A percentile compares a stretch with the other conserved stretches of the same genome.
Evolutionary conservation across 1,139 yeast species (phyloP).

Genomic region (Kurtzmaniella quercitrusa): DNA sequence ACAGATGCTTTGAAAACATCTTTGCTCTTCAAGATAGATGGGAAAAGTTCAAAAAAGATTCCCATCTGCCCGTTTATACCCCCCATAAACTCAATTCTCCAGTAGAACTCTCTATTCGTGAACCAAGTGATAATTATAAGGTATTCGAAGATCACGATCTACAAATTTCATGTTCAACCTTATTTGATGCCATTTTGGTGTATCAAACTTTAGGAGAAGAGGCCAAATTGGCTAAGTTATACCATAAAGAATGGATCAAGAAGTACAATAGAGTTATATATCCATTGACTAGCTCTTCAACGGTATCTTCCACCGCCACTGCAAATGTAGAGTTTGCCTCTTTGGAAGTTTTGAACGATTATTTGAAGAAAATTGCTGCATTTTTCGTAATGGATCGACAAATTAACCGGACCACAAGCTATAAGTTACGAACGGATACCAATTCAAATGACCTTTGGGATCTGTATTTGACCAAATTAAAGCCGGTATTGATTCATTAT

Average conservation of each 20-base stretch:
- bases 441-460: conserved; percentile 79
- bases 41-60: conserved; percentile 36
- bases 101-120: conserved; percentile 71
- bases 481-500: conserved; percentile 46
- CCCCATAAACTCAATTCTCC: conserved; percentile 79
- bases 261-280: conserved; percentile 71
- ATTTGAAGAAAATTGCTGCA: conserved; percentile 65
- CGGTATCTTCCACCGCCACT: conserved; percentile 1
- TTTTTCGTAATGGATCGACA: conserved; percentile 74
- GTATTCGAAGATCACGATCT: conserved; percentile 43
- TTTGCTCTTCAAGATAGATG: conserved; percentile 55
- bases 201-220: conserved; percentile 69
- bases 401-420: conserved; percentile 54
- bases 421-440: conserved; percentile 48
- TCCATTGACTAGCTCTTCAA: conserved; percentile 44
- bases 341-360: conserved; percentile 43
- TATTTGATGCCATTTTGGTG: conserved; percentile 81
- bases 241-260: conserved; percentile 68
- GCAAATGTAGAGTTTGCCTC: conserved; percentile 15
- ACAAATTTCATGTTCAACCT: conserved; percentile 57
- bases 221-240: conserved; percentile 55
- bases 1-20: conserved; percentile 51
- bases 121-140: conserved; percentile 43
- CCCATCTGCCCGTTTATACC: conserved; percentile 33
- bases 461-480: conserved; percentile 54